Evolutionary conservation across 1,139 yeast genomes (phyloP).

Genomic region (Yamadazyma buinensis): DNA sequence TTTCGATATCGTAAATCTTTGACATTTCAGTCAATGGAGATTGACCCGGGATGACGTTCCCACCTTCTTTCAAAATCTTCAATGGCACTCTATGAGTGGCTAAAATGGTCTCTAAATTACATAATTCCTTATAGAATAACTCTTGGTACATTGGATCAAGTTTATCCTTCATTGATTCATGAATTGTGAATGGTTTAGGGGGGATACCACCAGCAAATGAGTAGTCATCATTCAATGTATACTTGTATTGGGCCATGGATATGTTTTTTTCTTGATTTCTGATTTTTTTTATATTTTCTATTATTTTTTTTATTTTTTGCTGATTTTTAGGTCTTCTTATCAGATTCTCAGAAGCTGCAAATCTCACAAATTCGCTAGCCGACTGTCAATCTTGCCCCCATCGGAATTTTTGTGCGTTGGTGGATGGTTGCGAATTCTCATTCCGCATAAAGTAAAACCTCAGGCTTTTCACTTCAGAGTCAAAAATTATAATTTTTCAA

Average conservation of each 20-base stretch:
- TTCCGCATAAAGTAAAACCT: no score
- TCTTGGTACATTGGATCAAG: slow-evolving; percentile 32
- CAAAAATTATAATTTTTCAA: no score
- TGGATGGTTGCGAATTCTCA: no score
- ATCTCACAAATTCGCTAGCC: no score
- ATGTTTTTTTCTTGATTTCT: no score
- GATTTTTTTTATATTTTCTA: no score
- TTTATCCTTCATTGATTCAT: slow-evolving; percentile 18
- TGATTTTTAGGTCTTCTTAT: no score
- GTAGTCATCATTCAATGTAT: slow-evolving; percentile 16
- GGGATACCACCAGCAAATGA: slow-evolving; percentile 21
- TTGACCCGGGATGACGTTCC: slow-evolving; percentile 47
- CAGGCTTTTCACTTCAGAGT: no score
- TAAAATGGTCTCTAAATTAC: slow-evolving; percentile 27
- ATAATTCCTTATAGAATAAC: slow-evolving; percentile 28
- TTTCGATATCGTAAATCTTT: slow-evolving; percentile 27
- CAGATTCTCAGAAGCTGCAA: no score
- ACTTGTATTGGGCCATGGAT: slow-evolving; percentile 13
- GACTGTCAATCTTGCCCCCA: no score
- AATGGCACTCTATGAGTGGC: slow-evolving; percentile 42
- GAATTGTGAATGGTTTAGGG: slow-evolving; percentile 21
- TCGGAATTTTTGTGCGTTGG: no score
- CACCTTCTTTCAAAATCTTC: slow-evolving; percentile 33
- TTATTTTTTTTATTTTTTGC: no score
- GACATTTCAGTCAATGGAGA: slow-evolving; percentile 25